phyloP scores from a whole-genome alignment of 2,329 filamentous ascomycete genomes.

The Capronia epimyces region DNA sequence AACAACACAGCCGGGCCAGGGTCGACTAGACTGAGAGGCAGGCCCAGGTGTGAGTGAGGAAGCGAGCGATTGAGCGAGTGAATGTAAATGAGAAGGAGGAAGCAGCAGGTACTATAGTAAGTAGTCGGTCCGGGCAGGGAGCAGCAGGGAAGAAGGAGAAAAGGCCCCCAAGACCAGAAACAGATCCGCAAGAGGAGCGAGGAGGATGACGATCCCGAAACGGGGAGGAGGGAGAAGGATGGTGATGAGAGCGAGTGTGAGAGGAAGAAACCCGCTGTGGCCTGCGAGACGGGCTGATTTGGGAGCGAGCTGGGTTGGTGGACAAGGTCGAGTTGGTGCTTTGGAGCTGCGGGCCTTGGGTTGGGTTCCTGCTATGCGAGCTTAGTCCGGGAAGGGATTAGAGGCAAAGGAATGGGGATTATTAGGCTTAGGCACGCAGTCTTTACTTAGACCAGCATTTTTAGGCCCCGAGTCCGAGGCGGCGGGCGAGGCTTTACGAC shows the following conservation, averaged over 20 bases:
- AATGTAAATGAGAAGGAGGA: background rate
- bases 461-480: slow-evolving; percentile 8
- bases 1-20: slow-evolving; percentile 7
- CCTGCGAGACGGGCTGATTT: background rate
- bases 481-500: slow-evolving; percentile 6
- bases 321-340: background rate
- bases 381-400: background rate
- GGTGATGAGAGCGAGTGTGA: slow-evolving; percentile 5
- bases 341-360: background rate
- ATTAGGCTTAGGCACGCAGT: no score
- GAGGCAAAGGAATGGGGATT: background rate
- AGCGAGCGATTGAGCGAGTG: slow-evolving; percentile 10
- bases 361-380: background rate
- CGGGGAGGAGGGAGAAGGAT: slow-evolving; percentile 6
- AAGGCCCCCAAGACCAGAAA: slow-evolving; percentile 14
- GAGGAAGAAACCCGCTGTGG: slow-evolving; percentile 1
- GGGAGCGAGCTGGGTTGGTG: background rate
- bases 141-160: slow-evolving; percentile 4
- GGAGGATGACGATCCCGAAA: slow-evolving; percentile 11
- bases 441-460: slow-evolving; percentile 1
- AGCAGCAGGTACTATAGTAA: background rate
- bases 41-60: slow-evolving; percentile 9
- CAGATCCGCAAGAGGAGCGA: slow-evolving; percentile 18
- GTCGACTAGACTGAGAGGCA: slow-evolving; percentile 3
- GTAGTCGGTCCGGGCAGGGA: background rate